These are phyloP conservation scores for Corinectria fuckeliana DNA, from an alignment of 2,329 filamentous ascomycete species.

Conservation along the genomic window DNA sequence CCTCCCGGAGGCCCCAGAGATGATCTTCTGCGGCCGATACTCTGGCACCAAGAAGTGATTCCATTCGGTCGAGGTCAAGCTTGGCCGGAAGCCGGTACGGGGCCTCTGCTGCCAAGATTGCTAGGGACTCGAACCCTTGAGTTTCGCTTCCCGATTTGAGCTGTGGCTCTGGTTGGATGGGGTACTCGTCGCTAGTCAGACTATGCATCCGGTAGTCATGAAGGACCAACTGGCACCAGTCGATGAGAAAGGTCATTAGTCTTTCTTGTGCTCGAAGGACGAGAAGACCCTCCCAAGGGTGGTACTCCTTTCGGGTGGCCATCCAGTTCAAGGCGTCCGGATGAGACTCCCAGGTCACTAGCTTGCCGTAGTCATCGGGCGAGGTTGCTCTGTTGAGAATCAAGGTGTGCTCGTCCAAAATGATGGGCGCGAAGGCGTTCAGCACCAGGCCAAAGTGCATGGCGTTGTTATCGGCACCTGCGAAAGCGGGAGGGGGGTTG, in stretches of 20 bases:
- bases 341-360: conserved; percentile 44
- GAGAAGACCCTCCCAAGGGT: conserved; percentile 55
- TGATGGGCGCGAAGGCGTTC: conserved; percentile 33
- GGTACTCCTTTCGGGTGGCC: conserved; percentile 43
- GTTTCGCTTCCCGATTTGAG: conserved; percentile 39
- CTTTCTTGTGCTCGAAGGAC: conserved; percentile 59
- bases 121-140: conserved; percentile 46
- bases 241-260: conserved; percentile 55
- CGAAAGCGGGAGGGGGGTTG: conserved; percentile 54
- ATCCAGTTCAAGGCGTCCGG: conserved; percentile 48
- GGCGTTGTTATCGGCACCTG: conserved; percentile 48
- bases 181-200: conserved; percentile 38
- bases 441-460: conserved; percentile 41
- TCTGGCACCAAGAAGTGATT: conserved; percentile 51
- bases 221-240: conserved; percentile 54
- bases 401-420: conserved; percentile 44
- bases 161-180: conserved; percentile 47
- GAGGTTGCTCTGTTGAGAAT: conserved; percentile 40
- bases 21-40: conserved; percentile 57
- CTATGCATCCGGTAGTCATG: conserved; percentile 52
- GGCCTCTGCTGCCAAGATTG: conserved; percentile 53
- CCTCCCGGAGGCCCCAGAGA: conserved; percentile 61
- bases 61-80: conserved; percentile 54
- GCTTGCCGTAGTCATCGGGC: conserved; percentile 44
- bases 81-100: conserved; percentile 58